These are phyloP conservation scores for Arthrocladium fulminans DNA, from an alignment of 2,329 filamentous ascomycete species.

Conservation along the genomic window DNA sequence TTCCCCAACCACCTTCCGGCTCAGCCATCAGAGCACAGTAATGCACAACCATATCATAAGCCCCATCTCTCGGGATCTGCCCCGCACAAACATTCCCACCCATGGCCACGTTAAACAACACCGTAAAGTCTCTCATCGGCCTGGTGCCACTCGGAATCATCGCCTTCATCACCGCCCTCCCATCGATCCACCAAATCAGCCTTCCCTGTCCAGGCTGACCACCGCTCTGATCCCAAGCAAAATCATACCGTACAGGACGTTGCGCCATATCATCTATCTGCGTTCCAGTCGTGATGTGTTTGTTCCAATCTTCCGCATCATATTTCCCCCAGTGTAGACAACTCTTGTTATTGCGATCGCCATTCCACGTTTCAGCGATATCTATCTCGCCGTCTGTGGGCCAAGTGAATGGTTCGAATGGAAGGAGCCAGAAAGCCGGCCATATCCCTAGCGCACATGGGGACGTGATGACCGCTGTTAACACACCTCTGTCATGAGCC, in stretches of 20 bases:
- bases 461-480: conserved; percentile 17
- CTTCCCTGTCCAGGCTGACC: conserved; percentile 8
- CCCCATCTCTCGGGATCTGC: conserved; percentile 16
- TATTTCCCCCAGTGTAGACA: conserved; percentile 23
- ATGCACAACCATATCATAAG: conserved; percentile 21
- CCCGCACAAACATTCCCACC: conserved; percentile 23
- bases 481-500: conserved; percentile 15
- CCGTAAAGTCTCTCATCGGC: conserved; percentile 18
- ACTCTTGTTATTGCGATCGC: conserved; percentile 18
- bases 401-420: conserved; percentile 22
- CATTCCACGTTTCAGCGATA: conserved; percentile 23
- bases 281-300: conserved; percentile 20
- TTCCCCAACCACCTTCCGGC: conserved; percentile 20
- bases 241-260: conserved; percentile 20
- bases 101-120: conserved; percentile 23
- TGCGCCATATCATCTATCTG: conserved; percentile 16
- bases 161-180: conserved; percentile 21
- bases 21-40: conserved; percentile 18
- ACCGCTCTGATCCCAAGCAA: conserved; percentile 19
- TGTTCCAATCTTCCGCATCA: conserved; percentile 18
- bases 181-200: conserved; percentile 22
- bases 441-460: conserved; percentile 20
- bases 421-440: conserved; percentile 23
- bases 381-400: conserved; percentile 23
- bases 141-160: conserved; percentile 17